Percentiles rank a stretch among this genome's conserved stretches.
Conservation (phyloP, 2,329 filamentous ascomycete genomes). For the Chaetomiaceae sp. region DNA sequence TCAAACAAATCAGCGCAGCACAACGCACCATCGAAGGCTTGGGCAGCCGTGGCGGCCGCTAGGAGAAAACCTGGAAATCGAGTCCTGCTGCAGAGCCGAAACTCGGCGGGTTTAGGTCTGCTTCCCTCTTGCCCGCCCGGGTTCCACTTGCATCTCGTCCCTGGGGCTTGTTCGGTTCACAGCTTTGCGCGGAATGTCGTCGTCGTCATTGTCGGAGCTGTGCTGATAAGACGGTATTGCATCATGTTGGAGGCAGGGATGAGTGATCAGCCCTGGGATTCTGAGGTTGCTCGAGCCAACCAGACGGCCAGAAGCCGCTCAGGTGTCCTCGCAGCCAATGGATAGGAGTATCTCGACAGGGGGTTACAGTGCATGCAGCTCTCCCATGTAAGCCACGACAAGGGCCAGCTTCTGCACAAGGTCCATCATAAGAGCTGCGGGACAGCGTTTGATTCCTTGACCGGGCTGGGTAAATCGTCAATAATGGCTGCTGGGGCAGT, state of each 20-base stretch:
- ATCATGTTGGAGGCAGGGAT: conserved; percentile 23
- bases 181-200: not conserved
- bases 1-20: conserved; percentile 22
- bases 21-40: conserved; percentile 2
- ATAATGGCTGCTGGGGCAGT: too few species aligned
- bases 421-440: not conserved
- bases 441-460: too few species aligned
- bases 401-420: not conserved
- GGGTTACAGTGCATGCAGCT: too few species aligned
- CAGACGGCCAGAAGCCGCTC: conserved; percentile 1
- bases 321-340: conserved; percentile 18
- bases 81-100: not conserved
- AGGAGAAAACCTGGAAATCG: not conserved
- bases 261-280: conserved; percentile 22
- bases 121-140: not conserved
- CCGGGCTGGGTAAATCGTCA: too few species aligned
- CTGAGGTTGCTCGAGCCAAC: conserved; percentile 17
- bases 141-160: not conserved
- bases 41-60: conserved; percentile 4
- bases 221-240: conserved; percentile 18
- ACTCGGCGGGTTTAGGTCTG: not conserved
- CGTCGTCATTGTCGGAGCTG: conserved; percentile 12
- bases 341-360: conserved; percentile 12
- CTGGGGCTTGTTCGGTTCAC: not conserved
- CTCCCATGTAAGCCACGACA: not conserved